phyloP scores from a whole-genome alignment of 495 filamentous ascomycete species.

The Stereocaulon alpinum region DNA sequence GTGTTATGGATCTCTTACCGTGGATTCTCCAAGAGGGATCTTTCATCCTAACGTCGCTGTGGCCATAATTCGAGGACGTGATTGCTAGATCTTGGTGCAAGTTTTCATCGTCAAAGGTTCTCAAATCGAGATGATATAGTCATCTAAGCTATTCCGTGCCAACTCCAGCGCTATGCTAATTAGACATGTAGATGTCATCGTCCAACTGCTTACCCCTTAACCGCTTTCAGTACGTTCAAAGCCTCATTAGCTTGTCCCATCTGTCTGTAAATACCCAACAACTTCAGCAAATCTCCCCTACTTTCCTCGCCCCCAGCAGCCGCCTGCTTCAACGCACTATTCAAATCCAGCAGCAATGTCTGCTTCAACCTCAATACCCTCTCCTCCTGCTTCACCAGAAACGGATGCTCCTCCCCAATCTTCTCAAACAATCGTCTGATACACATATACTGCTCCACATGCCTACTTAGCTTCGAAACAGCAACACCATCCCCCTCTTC shows the following conservation, averaged over 20 bases:
- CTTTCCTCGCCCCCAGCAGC: slow-evolving; percentile 39
- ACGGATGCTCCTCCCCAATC: slow-evolving; percentile 54
- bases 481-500: slow-evolving; percentile 40
- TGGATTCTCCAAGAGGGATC: no score
- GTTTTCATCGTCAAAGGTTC: no score
- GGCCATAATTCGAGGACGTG: no score
- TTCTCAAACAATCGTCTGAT: slow-evolving; percentile 40
- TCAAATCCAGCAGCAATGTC: slow-evolving; percentile 75
- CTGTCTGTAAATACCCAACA: slow-evolving; percentile 66
- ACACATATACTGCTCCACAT: slow-evolving; percentile 48
- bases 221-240: slow-evolving; percentile 55
- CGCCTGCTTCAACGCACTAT: slow-evolving; percentile 65
- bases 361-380: slow-evolving; percentile 53
- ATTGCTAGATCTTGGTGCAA: not conserved
- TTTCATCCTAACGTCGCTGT: no score
- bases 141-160: not conserved
- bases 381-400: slow-evolving; percentile 46
- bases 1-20: no score
- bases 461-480: slow-evolving; percentile 42
- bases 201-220: slow-evolving; percentile 13
- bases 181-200: not conserved
- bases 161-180: not conserved
- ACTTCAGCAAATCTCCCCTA: slow-evolving; percentile 49
- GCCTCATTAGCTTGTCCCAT: slow-evolving; percentile 55
- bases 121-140: no score